Conservation (phyloP, 2,329 filamentous ascomycete species). For the Colletotrichum higginsianum region DNA sequence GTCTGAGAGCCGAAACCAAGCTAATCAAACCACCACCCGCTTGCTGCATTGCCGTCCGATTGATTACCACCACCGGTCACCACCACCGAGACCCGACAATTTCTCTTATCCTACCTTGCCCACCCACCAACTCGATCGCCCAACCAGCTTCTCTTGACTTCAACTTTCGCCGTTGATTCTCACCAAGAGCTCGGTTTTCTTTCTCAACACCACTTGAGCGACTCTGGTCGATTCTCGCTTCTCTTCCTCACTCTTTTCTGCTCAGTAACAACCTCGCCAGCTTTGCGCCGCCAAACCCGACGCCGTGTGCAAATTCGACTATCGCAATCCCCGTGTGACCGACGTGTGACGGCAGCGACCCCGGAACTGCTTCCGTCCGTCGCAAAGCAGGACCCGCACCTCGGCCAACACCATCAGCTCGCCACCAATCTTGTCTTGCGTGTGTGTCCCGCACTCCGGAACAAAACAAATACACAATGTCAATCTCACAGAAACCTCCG, state of each 20-base stretch:
- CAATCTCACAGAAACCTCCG: slow-evolving; percentile 54
- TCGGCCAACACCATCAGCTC: not conserved
- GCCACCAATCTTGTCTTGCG: slow-evolving; percentile 1
- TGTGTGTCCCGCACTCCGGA: not conserved
- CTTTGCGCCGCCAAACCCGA: slow-evolving; percentile 3
- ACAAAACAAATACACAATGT: slow-evolving; percentile 9
- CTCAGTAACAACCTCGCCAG: slow-evolving; percentile 1
- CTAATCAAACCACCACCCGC: not conserved
- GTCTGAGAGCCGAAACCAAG: slow-evolving; percentile 36
- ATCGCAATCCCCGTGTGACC: slow-evolving; percentile 4
- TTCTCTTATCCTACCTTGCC: slow-evolving; percentile 12
- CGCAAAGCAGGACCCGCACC: not conserved
- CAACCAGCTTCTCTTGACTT: not conserved
- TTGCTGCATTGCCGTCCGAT: not conserved
- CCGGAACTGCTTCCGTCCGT: slow-evolving; percentile 5
- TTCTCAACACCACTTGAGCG: not conserved
- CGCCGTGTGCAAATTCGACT: not conserved
- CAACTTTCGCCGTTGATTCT: not conserved
- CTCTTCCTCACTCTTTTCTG: not conserved
- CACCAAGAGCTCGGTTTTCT: not conserved
- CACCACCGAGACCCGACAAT: not conserved
- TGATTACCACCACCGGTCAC: not conserved
- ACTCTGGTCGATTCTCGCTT: not conserved
- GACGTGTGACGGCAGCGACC: slow-evolving; percentile 18
- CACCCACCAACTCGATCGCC: not conserved